phyloP scores from a whole-genome alignment of 176 grass and related monocot genomes.

The Ensete glaucum region DNA sequence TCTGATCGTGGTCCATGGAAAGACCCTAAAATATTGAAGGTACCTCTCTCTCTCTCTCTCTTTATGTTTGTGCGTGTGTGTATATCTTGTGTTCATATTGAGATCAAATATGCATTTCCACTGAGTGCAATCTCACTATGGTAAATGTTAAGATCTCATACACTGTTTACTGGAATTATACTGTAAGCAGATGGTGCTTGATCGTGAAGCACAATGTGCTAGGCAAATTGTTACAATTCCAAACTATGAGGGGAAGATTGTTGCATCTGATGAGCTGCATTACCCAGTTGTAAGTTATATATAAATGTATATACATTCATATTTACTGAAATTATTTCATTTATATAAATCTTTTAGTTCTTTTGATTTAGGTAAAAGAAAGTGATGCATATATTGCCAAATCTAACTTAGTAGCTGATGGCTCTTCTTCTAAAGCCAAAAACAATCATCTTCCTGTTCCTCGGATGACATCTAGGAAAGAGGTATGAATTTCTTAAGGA shows the following conservation, averaged over 20 bases:
- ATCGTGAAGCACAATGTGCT: constrained; percentile 66
- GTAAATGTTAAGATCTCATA: neutral
- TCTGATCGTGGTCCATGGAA: constrained; percentile 32
- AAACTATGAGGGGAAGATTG: constrained; percentile 38
- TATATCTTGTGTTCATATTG: no score
- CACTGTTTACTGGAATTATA: constrained; percentile 10
- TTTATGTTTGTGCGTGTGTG: neutral
- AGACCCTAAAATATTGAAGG: constrained; percentile 31
- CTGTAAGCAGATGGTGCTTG: constrained; percentile 50
- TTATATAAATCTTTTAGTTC: neutral
- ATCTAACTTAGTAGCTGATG: constrained; percentile 60
- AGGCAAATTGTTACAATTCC: constrained; percentile 45
- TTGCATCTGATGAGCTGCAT: constrained; percentile 31
- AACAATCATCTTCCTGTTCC: constrained; percentile 20
- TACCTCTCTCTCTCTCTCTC: constrained; percentile 11
- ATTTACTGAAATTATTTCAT: neutral
- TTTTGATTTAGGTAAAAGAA: constrained; percentile 36
- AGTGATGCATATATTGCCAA: constrained; percentile 51
- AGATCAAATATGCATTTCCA: no score
- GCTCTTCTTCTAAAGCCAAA: constrained; percentile 29
- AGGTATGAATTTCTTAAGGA: constrained; percentile 39
- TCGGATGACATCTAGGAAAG: constrained; percentile 36
- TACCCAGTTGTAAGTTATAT: constrained; percentile 37
- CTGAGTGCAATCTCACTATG: no score
- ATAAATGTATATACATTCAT: neutral